phyloP scores from a whole-genome alignment of 371 early-diverging fungal genomes.

The Nematocida sp. region DNA sequence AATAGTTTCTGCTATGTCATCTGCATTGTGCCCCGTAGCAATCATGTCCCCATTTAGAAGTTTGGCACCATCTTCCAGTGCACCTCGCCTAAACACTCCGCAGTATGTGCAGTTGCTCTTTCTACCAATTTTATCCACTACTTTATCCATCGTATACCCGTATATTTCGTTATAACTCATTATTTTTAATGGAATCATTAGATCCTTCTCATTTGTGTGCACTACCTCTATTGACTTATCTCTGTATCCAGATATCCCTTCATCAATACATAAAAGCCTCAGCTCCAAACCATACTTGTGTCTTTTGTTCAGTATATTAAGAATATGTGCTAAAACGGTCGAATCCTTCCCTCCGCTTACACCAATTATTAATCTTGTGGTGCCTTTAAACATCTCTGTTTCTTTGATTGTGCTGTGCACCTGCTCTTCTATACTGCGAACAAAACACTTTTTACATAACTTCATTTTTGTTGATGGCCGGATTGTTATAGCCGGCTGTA shows the following conservation, averaged over 20 bases:
- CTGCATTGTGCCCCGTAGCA: constrained; percentile 98
- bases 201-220: constrained; percentile 85
- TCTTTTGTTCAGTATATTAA: constrained; percentile 86
- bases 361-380: constrained; percentile 88
- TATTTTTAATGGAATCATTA: constrained; percentile 83
- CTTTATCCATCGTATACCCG: constrained; percentile 95
- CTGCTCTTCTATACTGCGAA: constrained; percentile 85
- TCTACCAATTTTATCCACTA: constrained; percentile 80
- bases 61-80: constrained; percentile 88
- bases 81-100: constrained; percentile 95
- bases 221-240: constrained; percentile 92
- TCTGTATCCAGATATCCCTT: constrained; percentile 96
- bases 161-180: constrained; percentile 86
- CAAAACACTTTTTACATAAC: constrained; percentile 90
- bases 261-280: constrained; percentile 90
- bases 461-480: constrained; percentile 86
- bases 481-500: constrained; percentile 76
- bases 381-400: constrained; percentile 78
- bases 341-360: constrained; percentile 98
- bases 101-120: constrained; percentile 99
- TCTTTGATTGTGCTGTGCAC: constrained; percentile 85
- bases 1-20: constrained; percentile 98
- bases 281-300: constrained; percentile 87
- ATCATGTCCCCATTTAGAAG: constrained; percentile 85
- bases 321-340: constrained; percentile 90